These are phyloP conservation scores for Epichloe gansuensis DNA, from an alignment of 2,329 filamentous ascomycete genomes.

Conservation along the genomic window DNA sequence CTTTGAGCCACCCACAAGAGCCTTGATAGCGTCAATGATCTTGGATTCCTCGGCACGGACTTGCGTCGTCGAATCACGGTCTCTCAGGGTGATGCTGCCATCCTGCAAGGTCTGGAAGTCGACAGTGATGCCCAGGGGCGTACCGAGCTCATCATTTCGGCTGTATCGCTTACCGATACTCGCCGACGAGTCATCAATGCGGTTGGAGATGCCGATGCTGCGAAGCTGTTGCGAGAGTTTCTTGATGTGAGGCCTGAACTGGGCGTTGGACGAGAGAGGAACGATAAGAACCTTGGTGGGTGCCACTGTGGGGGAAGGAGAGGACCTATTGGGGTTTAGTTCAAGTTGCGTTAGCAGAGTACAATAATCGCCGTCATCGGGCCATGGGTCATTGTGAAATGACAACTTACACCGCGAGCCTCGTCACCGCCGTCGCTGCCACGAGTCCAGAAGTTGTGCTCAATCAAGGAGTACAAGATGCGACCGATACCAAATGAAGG, in stretches of 20 bases:
- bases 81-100: conserved; percentile 72
- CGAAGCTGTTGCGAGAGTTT: conserved; percentile 66
- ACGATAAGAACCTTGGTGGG: conserved; percentile 92
- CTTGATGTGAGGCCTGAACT: conserved; percentile 68
- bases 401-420: conserved; percentile 64
- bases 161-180: conserved; percentile 92
- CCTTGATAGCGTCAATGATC: conserved; percentile 63
- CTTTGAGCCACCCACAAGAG: conserved; percentile 36
- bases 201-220: conserved; percentile 64
- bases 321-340: conserved; percentile 29
- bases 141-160: conserved; percentile 91
- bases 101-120: conserved; percentile 94
- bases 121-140: conserved; percentile 83
- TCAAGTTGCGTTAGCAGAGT: conserved; percentile 6
- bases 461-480: conserved; percentile 84
- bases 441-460: conserved; percentile 92
- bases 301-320: conserved; percentile 55
- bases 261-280: conserved; percentile 68
- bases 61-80: conserved; percentile 83
- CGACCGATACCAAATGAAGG: conserved; percentile 95
- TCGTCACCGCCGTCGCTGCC: conserved; percentile 49
- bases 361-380: not conserved
- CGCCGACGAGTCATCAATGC: conserved; percentile 80
- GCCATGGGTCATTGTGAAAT: not conserved
- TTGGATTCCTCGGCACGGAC: conserved; percentile 73